Conservation (phyloP, 805 yeast genomes). For the Priceomyces melissophilus region DNA sequence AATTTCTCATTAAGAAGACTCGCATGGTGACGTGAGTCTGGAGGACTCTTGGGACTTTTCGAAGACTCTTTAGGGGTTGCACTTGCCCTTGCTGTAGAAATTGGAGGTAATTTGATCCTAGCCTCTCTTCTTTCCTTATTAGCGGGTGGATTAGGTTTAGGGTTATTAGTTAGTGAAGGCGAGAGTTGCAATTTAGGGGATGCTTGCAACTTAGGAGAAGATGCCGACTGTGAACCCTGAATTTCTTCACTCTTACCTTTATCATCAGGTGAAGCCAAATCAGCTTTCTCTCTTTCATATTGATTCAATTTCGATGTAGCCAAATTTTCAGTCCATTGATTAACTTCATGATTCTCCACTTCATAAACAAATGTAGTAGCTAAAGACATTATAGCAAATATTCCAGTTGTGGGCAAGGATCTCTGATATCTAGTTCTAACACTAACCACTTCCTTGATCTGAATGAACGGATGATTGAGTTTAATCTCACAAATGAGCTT, state of each 20-base stretch:
- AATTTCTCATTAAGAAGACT: background rate
- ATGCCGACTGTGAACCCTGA: background rate
- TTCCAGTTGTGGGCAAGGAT: constrained; percentile 37
- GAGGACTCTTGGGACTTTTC: background rate
- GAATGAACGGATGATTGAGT: constrained; percentile 49
- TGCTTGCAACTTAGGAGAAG: background rate
- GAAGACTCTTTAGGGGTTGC: constrained; percentile 3
- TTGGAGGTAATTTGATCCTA: background rate
- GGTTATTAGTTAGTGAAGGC: constrained; percentile 14
- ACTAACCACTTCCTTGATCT: constrained; percentile 56
- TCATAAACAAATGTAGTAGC: constrained; percentile 55
- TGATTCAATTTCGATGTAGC: constrained; percentile 47
- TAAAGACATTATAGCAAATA: constrained; percentile 58
- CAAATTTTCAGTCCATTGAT: constrained; percentile 56
- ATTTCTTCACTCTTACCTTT: background rate
- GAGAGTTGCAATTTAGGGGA: constrained; percentile 23
- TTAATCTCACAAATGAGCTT: constrained; percentile 54
- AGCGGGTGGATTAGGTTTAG: background rate
- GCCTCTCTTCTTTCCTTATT: background rate
- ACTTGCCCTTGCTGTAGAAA: background rate
- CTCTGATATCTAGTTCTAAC: constrained; percentile 23
- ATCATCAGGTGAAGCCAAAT: too few species aligned
- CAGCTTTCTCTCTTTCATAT: constrained; percentile 38
- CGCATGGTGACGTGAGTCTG: too few species aligned
- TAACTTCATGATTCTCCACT: constrained; percentile 48